phyloP scores from a whole-genome alignment of 1,139 yeast species.

The Magnusiomyces sp. region DNA sequence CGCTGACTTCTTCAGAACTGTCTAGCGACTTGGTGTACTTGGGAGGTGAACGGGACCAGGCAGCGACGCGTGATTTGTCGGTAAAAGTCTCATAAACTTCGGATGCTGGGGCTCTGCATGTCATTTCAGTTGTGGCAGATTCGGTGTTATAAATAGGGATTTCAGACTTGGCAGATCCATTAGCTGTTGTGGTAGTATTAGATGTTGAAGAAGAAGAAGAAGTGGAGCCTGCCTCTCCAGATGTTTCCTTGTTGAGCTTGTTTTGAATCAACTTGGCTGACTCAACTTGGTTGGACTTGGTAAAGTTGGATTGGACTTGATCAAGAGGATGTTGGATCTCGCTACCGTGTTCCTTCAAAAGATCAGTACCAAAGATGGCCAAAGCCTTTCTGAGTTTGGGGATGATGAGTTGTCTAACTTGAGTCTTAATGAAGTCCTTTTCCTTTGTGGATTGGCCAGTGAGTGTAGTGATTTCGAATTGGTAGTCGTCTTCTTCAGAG shows the following conservation, averaged over 20 bases:
- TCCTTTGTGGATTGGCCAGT: slow-evolving; percentile 40
- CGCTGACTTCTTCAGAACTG: slow-evolving; percentile 38
- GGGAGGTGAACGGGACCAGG: slow-evolving; percentile 83
- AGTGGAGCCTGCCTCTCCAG: slow-evolving; percentile 13
- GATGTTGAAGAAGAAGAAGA: slow-evolving; percentile 12
- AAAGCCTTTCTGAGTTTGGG: slow-evolving; percentile 61
- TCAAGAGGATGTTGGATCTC: slow-evolving; percentile 77
- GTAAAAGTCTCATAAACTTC: slow-evolving; percentile 70
- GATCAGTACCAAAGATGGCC: slow-evolving; percentile 62
- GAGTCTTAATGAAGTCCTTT: slow-evolving; percentile 38
- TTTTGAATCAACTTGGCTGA: neutral
- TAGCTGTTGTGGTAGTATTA: slow-evolving; percentile 17
- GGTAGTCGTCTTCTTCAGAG: slow-evolving; percentile 74
- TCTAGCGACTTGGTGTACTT: slow-evolving; percentile 54
- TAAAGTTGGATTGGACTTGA: slow-evolving; percentile 57
- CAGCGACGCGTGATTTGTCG: slow-evolving; percentile 68
- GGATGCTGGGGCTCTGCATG: slow-evolving; percentile 80
- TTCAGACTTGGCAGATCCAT: slow-evolving; percentile 15
- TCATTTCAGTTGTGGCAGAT: slow-evolving; percentile 58
- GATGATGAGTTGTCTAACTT: slow-evolving; percentile 52
- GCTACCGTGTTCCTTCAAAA: slow-evolving; percentile 66
- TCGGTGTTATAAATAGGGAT: slow-evolving; percentile 58
- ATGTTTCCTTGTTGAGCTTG: neutral
- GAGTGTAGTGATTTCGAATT: slow-evolving; percentile 58
- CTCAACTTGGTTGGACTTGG: slow-evolving; percentile 29